Base-by-base conservation (phyloP, 2,329 filamentous ascomycete species). In the Drechslerella stenobrocha region DNA sequence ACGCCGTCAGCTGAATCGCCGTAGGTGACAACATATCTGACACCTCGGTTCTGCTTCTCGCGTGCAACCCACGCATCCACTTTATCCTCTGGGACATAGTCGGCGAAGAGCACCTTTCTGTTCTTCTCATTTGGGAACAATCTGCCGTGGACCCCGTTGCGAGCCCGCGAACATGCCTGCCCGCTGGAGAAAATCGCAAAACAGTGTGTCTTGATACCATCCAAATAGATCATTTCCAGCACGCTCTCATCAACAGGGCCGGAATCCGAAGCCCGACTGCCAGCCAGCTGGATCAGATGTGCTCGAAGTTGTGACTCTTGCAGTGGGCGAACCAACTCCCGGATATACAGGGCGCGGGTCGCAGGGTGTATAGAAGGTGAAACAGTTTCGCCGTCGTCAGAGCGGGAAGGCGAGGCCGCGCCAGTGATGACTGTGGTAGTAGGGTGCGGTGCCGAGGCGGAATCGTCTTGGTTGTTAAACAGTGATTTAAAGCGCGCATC, bases 101-200 rank as follows among this genome's bases (percentile, higher is more conserved):
- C 93, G 2, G 89, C 89, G 83, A 87, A 95, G 0, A 97, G 81
- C 0, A 85, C 81, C 75, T 93, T 95, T 28, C 93, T 83, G 71
- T 87, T 88, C 63, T 86, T 84, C 77, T 97, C 92, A 63, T 90
- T 84, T 0, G 92, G 92, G 89, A 91, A 97, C 32, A 90, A 82
- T 20, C 82, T 82, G 61, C 85, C 83, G 76, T 98, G 92, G 1
- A 97, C 79, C 1, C 83, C 82, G 7, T 84, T 82, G 48, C 92
- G 87, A 6, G 89, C 90, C 20, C 89, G 83, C 0, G 86, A 84
- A 2, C 93, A 93, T 2, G 87, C 86, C 1, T 85, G 79, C 7
- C 84, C 79, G 45, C 81, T 86, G 44, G 80, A 79, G 75, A 97
- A 92, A 22, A 83, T 79, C 34, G 87, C 87, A 74, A 96, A 88